Base-by-base conservation (phyloP, 1,284 basidiomycete species). In the Microbotryum scabiosae region DNA sequence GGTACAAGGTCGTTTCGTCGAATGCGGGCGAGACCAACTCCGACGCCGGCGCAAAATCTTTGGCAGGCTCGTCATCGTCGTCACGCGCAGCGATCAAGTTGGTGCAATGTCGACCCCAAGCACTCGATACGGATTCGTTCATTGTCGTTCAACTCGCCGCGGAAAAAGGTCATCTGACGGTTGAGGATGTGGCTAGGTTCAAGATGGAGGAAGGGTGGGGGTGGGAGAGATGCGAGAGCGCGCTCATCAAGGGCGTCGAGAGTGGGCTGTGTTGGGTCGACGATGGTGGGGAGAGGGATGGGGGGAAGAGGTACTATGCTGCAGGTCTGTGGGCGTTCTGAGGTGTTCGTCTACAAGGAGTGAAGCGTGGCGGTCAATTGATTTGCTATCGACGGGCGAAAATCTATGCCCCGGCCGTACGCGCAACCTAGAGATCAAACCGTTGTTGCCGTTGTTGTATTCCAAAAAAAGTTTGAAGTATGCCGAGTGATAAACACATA, bases 181-280 rank as follows among this genome's bases (percentile, higher is more conserved):
- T 48, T 28, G 61, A 60, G 2, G 65, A 69, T 25, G 18, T 69
- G 32, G 21, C n/a, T 8, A 51, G 36, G 4, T 60, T 59, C 14
- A 54, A 86, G 86, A 3, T 75, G 82, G 52, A 79, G 90, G 6
- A 82, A 82, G 84, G 84, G 4, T 97, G 94, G 94, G 82, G 82
- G 0, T 74, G 79, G 45, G 85, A 88, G 21, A 79, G 93, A 30
- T 86, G 89, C 1, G 79, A 80, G 45, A 82, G 84, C 5, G 90
- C 87, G 2, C 75, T 98, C 69, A 86, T 91, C 65, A 91, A 93
- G 68, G 92, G 94, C 83, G 80, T 91, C 16, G 79, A 86, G 41
- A 92, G 97, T 69, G 94, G 92, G 0, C 78, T 96, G 48, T 91
- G 90, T 57, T 99, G 94, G 94, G 74, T 97, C 41, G 94, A 98